Percentiles rank a stretch among this genome's conserved stretches.
phyloP scores from a whole-genome alignment of 805 yeast species.

The Lipomyces mesembrius region DNA sequence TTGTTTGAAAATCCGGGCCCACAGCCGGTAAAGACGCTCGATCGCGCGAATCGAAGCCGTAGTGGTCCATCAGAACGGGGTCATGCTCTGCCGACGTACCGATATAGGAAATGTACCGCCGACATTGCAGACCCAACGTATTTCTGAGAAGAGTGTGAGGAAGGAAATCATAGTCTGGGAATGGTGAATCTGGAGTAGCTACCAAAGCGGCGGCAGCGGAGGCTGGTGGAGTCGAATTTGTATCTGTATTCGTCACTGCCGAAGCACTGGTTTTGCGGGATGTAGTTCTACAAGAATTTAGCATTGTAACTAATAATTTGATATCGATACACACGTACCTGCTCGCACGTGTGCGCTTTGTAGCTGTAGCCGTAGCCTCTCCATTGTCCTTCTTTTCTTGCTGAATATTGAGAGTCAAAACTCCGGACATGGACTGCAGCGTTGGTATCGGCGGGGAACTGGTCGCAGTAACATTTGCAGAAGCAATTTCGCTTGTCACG shows the following conservation, averaged over 20 bases:
- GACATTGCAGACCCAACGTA: constrained; percentile 41
- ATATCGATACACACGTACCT: constrained; percentile 10
- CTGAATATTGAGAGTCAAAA: constrained; percentile 12
- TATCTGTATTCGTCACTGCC: not conserved
- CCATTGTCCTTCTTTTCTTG: constrained; percentile 14
- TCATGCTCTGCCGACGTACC: constrained; percentile 42
- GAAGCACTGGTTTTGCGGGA: constrained; percentile 21
- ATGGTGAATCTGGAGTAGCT: constrained; percentile 36
- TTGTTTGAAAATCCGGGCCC: constrained; percentile 30
- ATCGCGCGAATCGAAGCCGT: constrained; percentile 37
- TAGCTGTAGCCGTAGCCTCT: constrained; percentile 13
- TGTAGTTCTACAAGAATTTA: constrained; percentile 17
- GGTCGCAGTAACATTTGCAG: constrained; percentile 13
- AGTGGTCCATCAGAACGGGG: constrained; percentile 40
- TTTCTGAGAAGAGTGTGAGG: constrained; percentile 39
- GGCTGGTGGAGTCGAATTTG: not conserved
- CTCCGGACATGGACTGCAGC: constrained; percentile 34
- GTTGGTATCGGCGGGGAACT: constrained; percentile 27
- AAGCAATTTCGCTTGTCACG: constrained; percentile 9
- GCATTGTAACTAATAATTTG: not conserved
- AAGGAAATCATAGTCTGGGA: constrained; percentile 42
- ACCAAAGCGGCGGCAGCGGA: constrained; percentile 11
- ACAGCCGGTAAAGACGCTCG: constrained; percentile 33
- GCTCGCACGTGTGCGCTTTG: constrained; percentile 25
- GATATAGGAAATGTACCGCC: constrained; percentile 40